Evolutionary conservation across 352 stramenopile genomes (phyloP).

Genomic region (Saprolegnia parasitica): DNA sequence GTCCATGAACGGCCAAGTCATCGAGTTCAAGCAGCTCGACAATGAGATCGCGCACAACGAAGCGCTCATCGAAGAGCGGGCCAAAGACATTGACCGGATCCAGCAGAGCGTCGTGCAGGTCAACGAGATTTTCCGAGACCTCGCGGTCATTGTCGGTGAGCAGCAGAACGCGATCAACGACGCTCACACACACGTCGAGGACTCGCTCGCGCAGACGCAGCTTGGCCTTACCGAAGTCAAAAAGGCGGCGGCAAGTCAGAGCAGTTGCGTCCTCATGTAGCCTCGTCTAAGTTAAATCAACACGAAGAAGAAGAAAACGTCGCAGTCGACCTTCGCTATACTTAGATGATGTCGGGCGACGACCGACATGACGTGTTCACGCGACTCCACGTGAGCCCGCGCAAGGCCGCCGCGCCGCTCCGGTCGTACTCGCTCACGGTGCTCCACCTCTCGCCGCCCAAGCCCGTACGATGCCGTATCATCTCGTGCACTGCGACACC

Average conservation of each 20-base stretch:
- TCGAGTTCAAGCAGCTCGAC: constrained; percentile 76
- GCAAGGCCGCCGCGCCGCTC: neutral
- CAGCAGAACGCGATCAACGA: constrained; percentile 82
- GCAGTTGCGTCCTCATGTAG: constrained; percentile 67
- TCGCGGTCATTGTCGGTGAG: constrained; percentile 79
- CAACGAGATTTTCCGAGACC: constrained; percentile 86
- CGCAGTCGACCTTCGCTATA: too few species aligned
- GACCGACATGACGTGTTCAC: neutral
- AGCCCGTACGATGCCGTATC: too few species aligned
- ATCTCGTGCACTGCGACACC: neutral
- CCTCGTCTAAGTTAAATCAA: constrained; percentile 1
- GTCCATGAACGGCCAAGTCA: constrained; percentile 49
- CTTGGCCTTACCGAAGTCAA: constrained; percentile 78
- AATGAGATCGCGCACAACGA: constrained; percentile 86
- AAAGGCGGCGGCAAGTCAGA: constrained; percentile 78
- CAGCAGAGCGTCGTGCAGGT: constrained; percentile 87
- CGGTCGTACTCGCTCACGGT: constrained; percentile 6
- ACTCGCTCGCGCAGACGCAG: constrained; percentile 78
- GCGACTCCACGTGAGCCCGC: constrained; percentile 3
- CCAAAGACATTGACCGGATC: constrained; percentile 83
- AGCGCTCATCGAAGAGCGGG: constrained; percentile 83
- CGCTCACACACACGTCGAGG: constrained; percentile 80
- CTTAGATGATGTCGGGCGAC: neutral
- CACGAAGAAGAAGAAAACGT: neutral
- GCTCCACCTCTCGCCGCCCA: neutral